Evolutionary conservation across 768 basidiomycete genomes (phyloP), one percentile per base, ranked within the genome.

Genomic region (Rhizopogon vesiculosus): DNA sequence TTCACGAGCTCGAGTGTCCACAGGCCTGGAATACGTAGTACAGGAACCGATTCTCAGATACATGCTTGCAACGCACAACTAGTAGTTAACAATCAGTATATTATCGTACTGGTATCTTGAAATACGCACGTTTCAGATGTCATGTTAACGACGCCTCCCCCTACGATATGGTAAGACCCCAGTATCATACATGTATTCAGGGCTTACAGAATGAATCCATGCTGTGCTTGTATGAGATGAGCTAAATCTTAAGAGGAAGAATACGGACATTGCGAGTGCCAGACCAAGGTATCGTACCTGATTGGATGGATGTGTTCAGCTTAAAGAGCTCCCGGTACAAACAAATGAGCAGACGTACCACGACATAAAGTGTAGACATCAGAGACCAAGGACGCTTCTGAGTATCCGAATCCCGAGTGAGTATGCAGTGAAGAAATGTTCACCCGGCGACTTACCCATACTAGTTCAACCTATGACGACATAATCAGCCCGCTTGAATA

Each of bases 271-370:
- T 40, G 19, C 42, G 7, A 61, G 25, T 8, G 16, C 44, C 13
- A 62, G 49, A 44, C 54, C 56, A 7, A 54, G 3, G 25, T 62
- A 61, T 33, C 60, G 60, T 0, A 50, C 33, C 60, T 55, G 28
- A 8, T 13, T 15, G 5, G 7, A 55, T 15, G 7, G 18, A 19
- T 8, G 4, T 22, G 13, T n/a, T 51, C 5, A 43, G 44, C 8
- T 45, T n/a, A n/a, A 25, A 22, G 12, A 38, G 8, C 35, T 13
- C 38, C 15, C 7, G 5, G 6, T 2, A 38, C 12, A 4, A 16
- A 5, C 35, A 13, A 19, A 31, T 13, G 35, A 28, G 8, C 7
- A 9, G 18, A 54, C 43, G 5, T 54, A 61, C 61, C 53, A 53
- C 40, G 7, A 61, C n/a, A 39, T 57, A 61, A 40, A 61, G 54